These are phyloP conservation scores for Aureobasidium mangrovei DNA, from an alignment of 2,329 filamentous ascomycete genomes.

Conservation along the genomic window DNA sequence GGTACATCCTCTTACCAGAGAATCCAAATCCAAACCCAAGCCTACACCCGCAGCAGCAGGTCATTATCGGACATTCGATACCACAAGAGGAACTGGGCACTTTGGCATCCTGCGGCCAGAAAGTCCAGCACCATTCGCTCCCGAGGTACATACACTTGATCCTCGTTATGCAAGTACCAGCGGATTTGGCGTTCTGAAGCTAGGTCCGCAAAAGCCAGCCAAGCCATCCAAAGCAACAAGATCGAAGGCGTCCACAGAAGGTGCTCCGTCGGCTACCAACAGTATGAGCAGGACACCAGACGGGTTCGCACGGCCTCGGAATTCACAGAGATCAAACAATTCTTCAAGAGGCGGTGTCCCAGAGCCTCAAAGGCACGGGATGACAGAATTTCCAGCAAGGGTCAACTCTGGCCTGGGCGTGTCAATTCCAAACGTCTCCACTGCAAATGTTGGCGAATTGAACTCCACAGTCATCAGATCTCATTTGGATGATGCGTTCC, in stretches of 20 bases:
- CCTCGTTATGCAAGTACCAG: background rate
- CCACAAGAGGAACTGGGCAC: background rate
- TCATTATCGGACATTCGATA: constrained; percentile 6
- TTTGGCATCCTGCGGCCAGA: constrained; percentile 9
- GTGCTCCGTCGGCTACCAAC: background rate
- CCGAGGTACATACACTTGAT: constrained; percentile 5
- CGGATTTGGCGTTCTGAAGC: constrained; percentile 8
- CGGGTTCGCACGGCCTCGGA: background rate
- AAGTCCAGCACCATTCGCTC: background rate
- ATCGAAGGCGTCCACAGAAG: background rate
- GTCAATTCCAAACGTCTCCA: background rate
- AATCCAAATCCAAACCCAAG: background rate
- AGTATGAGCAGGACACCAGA: background rate
- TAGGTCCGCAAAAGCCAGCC: background rate
- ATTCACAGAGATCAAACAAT: background rate
- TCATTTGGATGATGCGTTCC: background rate
- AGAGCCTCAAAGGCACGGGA: background rate
- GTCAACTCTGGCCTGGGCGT: background rate
- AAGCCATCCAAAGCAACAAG: background rate
- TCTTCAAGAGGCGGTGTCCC: background rate
- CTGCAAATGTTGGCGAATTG: background rate
- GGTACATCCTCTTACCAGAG: background rate
- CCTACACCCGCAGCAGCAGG: background rate
- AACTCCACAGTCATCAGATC: background rate
- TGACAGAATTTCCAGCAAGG: background rate